Evolutionary conservation across 257 asterid genomes (phyloP).

Genomic region (Gardenia jasminoides): DNA sequence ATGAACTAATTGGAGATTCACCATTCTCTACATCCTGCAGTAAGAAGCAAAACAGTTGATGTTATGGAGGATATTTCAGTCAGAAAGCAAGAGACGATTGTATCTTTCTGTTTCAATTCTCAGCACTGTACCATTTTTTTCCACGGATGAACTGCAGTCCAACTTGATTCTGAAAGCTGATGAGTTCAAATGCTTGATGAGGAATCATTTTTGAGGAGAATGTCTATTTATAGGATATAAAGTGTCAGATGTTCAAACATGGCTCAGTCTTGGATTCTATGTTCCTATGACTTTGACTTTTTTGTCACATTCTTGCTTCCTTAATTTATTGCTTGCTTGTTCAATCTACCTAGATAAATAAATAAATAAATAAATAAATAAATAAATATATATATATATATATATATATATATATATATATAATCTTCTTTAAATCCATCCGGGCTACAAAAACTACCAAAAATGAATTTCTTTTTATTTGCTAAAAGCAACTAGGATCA

Average conservation of each 20-base stretch:
- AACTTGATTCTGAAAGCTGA: background rate
- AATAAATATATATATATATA: too few relatives aligned
- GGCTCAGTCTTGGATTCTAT: background rate
- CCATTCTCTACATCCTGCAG: constrained; percentile 6
- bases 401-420: too few relatives aligned
- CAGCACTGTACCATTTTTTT: background rate
- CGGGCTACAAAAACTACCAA: background rate
- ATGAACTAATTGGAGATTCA: background rate
- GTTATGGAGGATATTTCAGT: background rate
- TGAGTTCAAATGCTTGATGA: background rate
- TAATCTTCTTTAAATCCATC: too few relatives aligned
- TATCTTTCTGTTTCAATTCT: background rate
- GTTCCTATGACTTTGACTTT: background rate
- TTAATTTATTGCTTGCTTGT: background rate
- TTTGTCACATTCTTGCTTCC: background rate
- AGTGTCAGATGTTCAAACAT: background rate
- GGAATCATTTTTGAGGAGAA: background rate
- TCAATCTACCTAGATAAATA: background rate
- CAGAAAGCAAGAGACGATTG: background rate
- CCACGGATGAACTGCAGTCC: background rate
- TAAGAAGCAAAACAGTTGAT: background rate
- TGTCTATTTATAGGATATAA: background rate
- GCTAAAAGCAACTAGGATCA: too few relatives aligned
- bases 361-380: too few relatives aligned
- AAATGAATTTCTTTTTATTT: too few relatives aligned